These are phyloP conservation scores for Fusarium ambrosium DNA, from an alignment of 2,329 filamentous ascomycete genomes.

Conservation along the genomic window DNA sequence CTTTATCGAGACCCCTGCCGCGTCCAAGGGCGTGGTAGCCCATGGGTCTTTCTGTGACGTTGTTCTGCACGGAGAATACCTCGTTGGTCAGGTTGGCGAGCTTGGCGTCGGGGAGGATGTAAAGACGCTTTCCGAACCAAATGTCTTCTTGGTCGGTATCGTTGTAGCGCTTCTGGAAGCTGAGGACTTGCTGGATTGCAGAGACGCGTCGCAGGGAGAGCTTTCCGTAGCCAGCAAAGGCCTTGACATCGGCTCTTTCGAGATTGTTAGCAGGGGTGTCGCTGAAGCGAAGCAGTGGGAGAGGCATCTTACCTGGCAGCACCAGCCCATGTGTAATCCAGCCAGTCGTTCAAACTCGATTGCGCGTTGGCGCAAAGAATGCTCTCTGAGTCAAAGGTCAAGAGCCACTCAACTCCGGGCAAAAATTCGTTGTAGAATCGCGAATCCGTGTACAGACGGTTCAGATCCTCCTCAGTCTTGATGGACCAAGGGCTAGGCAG, in stretches of 20 bases:
- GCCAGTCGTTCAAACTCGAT: neutral
- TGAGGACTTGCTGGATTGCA: neutral
- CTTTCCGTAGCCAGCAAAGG: constrained; percentile 1
- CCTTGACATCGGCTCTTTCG: neutral
- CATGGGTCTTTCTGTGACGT: neutral
- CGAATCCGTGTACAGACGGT: neutral
- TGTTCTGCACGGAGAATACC: neutral
- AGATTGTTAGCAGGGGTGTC: neutral
- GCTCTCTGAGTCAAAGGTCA: neutral
- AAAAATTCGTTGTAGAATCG: constrained; percentile 8
- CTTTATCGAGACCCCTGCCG: neutral
- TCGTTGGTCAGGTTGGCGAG: neutral
- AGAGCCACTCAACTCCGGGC: constrained; percentile 2
- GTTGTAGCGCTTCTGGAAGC: constrained; percentile 7
- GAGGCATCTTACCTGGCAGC: constrained; percentile 1
- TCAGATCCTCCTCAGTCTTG: neutral
- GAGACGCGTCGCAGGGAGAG: constrained; percentile 8
- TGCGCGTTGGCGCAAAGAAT: constrained; percentile 2
- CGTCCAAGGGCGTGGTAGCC: neutral
- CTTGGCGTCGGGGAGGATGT: neutral
- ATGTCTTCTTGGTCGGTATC: neutral
- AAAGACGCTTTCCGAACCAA: constrained; percentile 3
- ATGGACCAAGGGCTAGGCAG: constrained; percentile 6
- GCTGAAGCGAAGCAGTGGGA: neutral
- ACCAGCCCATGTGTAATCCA: constrained; percentile 3